These are phyloP conservation scores for Euphrasia arctica DNA, from an alignment of 305 asterid genomes.

Conservation along the genomic window DNA sequence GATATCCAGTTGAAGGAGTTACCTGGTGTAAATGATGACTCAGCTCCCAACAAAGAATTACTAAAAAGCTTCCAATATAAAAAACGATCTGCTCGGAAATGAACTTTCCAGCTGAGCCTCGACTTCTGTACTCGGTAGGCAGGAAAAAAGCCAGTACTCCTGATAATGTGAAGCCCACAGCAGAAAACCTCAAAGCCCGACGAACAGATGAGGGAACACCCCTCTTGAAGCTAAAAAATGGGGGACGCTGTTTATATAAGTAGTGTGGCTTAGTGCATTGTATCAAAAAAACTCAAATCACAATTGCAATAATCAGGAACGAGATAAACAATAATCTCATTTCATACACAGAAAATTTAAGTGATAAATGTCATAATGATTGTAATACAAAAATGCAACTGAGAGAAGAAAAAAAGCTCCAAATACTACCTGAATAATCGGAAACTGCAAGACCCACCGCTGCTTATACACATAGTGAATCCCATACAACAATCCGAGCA, in stretches of 20 bases:
- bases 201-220: constrained; percentile 62
- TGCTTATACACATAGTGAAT: constrained; percentile 52
- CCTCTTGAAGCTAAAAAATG: constrained; percentile 89
- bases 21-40: constrained; percentile 87
- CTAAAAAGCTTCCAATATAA: constrained; percentile 54
- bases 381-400: constrained; percentile 1
- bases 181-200: constrained; percentile 61
- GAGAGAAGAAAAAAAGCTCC: constrained; percentile 6
- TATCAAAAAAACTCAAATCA: constrained; percentile 16
- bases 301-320: constrained; percentile 7
- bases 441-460: constrained; percentile 83
- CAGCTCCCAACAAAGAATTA: constrained; percentile 86
- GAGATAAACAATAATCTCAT: constrained; percentile 6
- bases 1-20: constrained; percentile 22
- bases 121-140: constrained; percentile 47
- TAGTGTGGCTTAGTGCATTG: constrained; percentile 29
- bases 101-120: constrained; percentile 41
- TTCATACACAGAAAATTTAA: neutral
- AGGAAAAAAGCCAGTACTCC: constrained; percentile 44
- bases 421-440: constrained; percentile 71
- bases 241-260: constrained; percentile 71
- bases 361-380: neutral
- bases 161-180: constrained; percentile 52
- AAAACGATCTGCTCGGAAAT: constrained; percentile 58
- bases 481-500: constrained; percentile 64